Evolutionary conservation across 2,329 filamentous ascomycete genomes (phyloP).

Genomic region (Dendrostoma leiphaemia): DNA sequence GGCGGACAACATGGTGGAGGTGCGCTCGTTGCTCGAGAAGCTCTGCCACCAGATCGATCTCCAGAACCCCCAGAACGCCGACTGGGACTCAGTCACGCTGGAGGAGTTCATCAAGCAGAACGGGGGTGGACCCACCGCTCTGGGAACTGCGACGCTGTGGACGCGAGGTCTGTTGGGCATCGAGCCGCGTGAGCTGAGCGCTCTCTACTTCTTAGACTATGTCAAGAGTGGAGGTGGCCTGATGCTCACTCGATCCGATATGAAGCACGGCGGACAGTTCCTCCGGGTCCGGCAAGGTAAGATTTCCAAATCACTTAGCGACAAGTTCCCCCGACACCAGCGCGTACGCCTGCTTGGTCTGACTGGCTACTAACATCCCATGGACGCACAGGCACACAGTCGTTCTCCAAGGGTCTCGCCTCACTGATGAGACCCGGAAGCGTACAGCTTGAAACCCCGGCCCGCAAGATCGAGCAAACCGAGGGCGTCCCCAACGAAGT

Average conservation of each 20-base stretch:
- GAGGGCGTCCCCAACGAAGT: conserved; percentile 21
- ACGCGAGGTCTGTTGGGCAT: conserved; percentile 49
- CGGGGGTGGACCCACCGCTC: conserved; percentile 18
- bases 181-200: conserved; percentile 47
- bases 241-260: conserved; percentile 50
- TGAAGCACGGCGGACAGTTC: conserved; percentile 51
- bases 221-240: conserved; percentile 51
- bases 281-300: conserved; percentile 46
- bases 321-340: too few species aligned
- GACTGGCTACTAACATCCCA: too few species aligned
- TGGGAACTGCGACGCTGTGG: conserved; percentile 41
- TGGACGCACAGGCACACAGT: too few species aligned
- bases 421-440: conserved; percentile 27
- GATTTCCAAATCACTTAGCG: too few species aligned
- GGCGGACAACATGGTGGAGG: too few species aligned
- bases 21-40: too few species aligned
- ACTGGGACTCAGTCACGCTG: not conserved
- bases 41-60: too few species aligned
- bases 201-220: conserved; percentile 55
- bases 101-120: not conserved
- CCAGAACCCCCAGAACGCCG: too few species aligned
- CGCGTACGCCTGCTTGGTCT: too few species aligned
- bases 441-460: conserved; percentile 30
- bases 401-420: conserved; percentile 36
- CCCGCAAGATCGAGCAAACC: conserved; percentile 29